A percentile compares a stretch with the other conserved stretches of the same genome.
These are phyloP conservation scores for Suhomyces yuchorum DNA, from an alignment of 1,139 yeast genomes.

Conservation along the genomic window DNA sequence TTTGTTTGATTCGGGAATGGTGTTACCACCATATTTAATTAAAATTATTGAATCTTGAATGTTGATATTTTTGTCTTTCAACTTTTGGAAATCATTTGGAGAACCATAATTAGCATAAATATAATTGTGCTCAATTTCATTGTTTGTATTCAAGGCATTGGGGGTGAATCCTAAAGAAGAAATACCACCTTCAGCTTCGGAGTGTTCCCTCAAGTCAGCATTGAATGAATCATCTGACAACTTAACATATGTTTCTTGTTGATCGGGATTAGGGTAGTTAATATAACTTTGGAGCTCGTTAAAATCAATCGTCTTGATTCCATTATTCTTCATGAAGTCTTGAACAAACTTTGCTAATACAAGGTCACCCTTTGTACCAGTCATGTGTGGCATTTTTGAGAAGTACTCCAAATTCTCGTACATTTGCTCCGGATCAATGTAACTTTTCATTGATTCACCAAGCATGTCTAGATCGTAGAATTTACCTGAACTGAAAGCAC, in stretches of 20 bases:
- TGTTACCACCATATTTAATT: conserved; percentile 58
- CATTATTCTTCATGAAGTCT: conserved; percentile 57
- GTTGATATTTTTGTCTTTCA: conserved; percentile 40
- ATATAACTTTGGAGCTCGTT: conserved; percentile 55
- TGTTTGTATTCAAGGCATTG: conserved; percentile 51
- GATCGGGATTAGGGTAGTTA: conserved; percentile 50
- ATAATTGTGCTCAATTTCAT: conserved; percentile 57
- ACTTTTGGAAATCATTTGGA: conserved; percentile 52
- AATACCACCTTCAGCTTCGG: conserved; percentile 36
- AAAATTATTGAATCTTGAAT: conserved; percentile 53
- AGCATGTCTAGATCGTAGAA: conserved; percentile 62
- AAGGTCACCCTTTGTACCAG: conserved; percentile 86
- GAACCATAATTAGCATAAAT: conserved; percentile 64
- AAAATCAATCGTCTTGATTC: conserved; percentile 53
- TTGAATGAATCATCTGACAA: conserved; percentile 38
- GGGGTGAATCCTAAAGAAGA: conserved; percentile 64
- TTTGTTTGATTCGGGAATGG: conserved; percentile 41
- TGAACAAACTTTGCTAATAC: conserved; percentile 67
- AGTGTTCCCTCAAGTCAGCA: conserved; percentile 41
- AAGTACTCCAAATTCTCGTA: conserved; percentile 74
- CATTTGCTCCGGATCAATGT: conserved; percentile 59
- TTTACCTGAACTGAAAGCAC: conserved; percentile 55
- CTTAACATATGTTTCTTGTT: conserved; percentile 32
- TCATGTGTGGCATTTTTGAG: conserved; percentile 79
- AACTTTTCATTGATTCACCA: conserved; percentile 47